These are phyloP conservation scores for Neurospora sp. DNA, from an alignment of 2,329 filamentous ascomycete genomes.

Conservation along the genomic window DNA sequence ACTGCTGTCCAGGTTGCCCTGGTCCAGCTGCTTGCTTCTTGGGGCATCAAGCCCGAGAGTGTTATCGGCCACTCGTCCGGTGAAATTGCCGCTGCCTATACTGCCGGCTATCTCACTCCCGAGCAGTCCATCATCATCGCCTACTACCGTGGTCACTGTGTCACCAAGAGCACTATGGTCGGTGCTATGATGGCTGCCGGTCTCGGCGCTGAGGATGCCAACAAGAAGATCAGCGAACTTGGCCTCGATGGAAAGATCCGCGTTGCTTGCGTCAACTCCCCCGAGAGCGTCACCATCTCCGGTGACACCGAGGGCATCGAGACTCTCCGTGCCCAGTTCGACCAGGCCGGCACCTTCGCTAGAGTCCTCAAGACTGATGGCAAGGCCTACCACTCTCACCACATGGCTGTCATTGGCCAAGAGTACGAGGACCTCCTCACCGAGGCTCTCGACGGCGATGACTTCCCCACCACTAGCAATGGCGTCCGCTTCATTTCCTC, in stretches of 20 bases:
- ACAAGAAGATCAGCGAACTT: not conserved
- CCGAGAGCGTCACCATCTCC: constrained; percentile 4
- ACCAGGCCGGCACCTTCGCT: constrained; percentile 19
- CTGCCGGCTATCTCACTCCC: constrained; percentile 25
- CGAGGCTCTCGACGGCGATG: not conserved
- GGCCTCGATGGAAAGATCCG: not conserved
- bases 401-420: constrained; percentile 21
- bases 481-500: constrained; percentile 4
- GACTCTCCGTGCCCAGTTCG: constrained; percentile 14
- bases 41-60: constrained; percentile 22
- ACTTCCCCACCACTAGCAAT: not conserved
- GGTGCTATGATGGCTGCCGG: constrained; percentile 10
- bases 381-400: constrained; percentile 30
- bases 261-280: constrained; percentile 7
- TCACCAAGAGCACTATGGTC: constrained; percentile 13
- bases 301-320: constrained; percentile 18
- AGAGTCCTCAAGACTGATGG: constrained; percentile 24
- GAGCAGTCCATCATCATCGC: constrained; percentile 28
- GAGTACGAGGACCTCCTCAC: constrained; percentile 2
- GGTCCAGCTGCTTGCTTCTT: constrained; percentile 25
- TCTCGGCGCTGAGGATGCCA: not conserved
- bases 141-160: constrained; percentile 29
- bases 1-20: constrained; percentile 31
- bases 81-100: constrained; percentile 36
- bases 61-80: constrained; percentile 34